phyloP scores from a whole-genome alignment of 805 yeast species.

The Kazachstania bromeliacearum region DNA sequence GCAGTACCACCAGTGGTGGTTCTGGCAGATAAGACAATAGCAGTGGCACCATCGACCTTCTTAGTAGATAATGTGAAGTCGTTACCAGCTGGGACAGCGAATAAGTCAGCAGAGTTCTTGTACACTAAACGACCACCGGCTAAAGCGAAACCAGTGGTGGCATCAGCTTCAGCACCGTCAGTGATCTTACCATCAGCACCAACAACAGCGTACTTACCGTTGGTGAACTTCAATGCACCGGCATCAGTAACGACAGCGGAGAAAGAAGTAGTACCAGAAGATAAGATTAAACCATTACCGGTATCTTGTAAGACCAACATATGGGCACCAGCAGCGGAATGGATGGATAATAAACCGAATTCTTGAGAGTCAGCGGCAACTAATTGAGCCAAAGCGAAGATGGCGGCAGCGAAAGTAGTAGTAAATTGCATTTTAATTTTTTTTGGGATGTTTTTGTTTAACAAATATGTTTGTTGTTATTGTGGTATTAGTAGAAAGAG shows the following conservation, averaged over 20 bases:
- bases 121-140: constrained; percentile 31
- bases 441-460: background rate
- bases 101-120: constrained; percentile 29
- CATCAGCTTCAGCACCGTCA: constrained; percentile 14
- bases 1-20: constrained; percentile 4
- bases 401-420: constrained; percentile 11
- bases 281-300: constrained; percentile 13
- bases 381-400: constrained; percentile 18
- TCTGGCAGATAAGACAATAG: constrained; percentile 14
- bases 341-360: constrained; percentile 30
- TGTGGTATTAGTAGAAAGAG: background rate
- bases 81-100: constrained; percentile 30
- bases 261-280: constrained; percentile 10
- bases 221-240: constrained; percentile 26
- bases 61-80: constrained; percentile 20
- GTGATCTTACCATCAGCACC: constrained; percentile 16
- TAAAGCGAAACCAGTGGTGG: constrained; percentile 33
- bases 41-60: constrained; percentile 16
- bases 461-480: background rate
- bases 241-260: constrained; percentile 25
- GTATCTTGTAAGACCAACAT: constrained; percentile 4
- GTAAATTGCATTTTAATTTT: constrained; percentile 6
- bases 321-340: constrained; percentile 27
- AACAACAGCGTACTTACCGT: constrained; percentile 26
- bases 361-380: constrained; percentile 31